Base-by-base conservation (phyloP, 768 basidiomycete species). In the Suillus spraguei region DNA sequence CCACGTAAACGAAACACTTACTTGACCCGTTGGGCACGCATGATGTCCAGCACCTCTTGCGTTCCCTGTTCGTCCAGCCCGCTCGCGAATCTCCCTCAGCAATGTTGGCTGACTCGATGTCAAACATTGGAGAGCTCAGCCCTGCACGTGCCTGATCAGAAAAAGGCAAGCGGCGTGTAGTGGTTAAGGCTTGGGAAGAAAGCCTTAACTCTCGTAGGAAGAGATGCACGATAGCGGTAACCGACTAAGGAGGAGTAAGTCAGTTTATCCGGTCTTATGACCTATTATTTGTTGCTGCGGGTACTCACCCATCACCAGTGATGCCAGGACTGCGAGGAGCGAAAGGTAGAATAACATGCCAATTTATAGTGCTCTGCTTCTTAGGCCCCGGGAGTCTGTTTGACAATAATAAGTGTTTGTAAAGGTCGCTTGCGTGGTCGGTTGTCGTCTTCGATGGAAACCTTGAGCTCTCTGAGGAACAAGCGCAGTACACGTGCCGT, bases 11-110 rank as follows among this genome's bases (percentile, higher is more conserved):
- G n/a, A 49, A 69, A 1, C n/a, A 77, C 92, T 73, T 79, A 96
- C 92, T 85, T 88, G 74, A 95, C 90, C 52, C 87, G 82, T 71
- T 94, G 88, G 68, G 86, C 81, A 66, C 84, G 83, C 95, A 97
- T 97, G 77, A 97, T 96, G 66, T 94, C 91, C 81, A 90, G 80
- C 61, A 97, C 88, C 78, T 97, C 95, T 74, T 88, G 87, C 7
- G 92, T 94, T 28, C 92, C 92, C 62, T 82, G 84, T 71, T 95
- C 94, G 74, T 97, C 95, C 70, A 97, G 81, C 53, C 95, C 63
- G 81, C 75, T 69, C 95, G 83, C 32, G 87, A 85, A 76, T 97
- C 95, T 24, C 88, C 91, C 62, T 87, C 91, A 42, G 81, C 82
- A 61, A 94, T 83, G 75, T 95, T 96, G 59, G 88, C 86, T 58